Base-by-base conservation (phyloP, 805 yeast species). In the Hagleromyces aurorensis region DNA sequence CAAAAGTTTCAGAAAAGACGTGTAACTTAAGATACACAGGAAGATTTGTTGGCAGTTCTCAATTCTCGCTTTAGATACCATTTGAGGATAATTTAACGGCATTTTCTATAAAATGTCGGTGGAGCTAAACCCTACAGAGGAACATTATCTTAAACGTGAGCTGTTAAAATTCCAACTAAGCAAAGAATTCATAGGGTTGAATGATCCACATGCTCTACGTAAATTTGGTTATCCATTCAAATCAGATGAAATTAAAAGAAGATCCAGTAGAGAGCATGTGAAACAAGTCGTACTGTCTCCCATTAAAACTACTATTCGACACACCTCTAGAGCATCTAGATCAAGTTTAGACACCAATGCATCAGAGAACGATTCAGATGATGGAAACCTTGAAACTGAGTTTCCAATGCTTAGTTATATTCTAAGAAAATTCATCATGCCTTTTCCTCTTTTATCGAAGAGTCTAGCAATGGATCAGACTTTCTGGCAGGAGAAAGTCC, bases 111-210 rank as follows among this genome's bases (percentile, higher is more conserved):
- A n/a, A 14, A 37, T 37, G 41, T 19, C 35, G n/a, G 21, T 18
- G 8, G 27, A 5, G 9, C 31, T 79, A 26, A 57, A 73, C 9
- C 72, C 87, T 3, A 64, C 70, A 0, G 84, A 87, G 52, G 94
- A 85, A 55, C 96, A 89, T 48, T 82, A 80, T 53, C 66, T 91
- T 31, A 89, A 89, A 55, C 75, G 93, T 46, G 87, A 83, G 56
- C 64, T 89, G 11, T 59, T 89, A 16, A 69, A 72, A 38, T 62
- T 69, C 8, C 71, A 81, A 47, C 57, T 86, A 18, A 64, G 67
- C 8, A 49, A 64, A 4, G 98, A 89, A 52, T 62, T 85, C 23
- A 69, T 62, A 16, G 53, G 52, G 13, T 56, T 86, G 22, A 69
- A 75, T 37, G 72, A 75, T 36, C 71, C 75, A 18, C 60, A 70